Evolutionary conservation across 148 eudicot genomes (phyloP).

Genomic region (Fagopyrum homotropicum): DNA sequence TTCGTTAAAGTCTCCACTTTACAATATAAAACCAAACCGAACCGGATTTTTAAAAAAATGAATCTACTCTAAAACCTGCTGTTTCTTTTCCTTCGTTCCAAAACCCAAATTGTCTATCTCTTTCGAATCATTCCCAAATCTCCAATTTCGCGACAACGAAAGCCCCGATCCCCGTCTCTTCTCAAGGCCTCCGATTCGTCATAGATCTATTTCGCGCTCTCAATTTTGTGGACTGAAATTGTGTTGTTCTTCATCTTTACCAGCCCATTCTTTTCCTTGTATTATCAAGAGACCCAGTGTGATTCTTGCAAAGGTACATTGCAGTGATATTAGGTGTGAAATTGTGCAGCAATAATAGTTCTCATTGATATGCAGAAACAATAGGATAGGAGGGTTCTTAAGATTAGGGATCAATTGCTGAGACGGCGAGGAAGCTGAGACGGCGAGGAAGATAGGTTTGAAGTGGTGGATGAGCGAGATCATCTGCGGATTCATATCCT

Average conservation of each 20-base stretch:
- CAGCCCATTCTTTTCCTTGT: conserved; percentile 25
- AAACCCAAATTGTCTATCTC: conserved; percentile 19
- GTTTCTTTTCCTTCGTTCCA: no score
- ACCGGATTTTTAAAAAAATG: no score
- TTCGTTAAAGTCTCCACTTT: no score
- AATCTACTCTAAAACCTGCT: no score
- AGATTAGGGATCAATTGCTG: no score
- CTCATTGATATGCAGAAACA: no score
- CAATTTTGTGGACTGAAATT: conserved; percentile 59
- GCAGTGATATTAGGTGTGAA: neutral
- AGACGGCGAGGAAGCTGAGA: no score
- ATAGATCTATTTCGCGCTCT: conserved; percentile 44
- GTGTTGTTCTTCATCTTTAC: conserved; percentile 25
- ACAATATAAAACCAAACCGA: no score
- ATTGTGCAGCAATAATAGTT: no score
- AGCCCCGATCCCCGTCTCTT: conserved; percentile 30
- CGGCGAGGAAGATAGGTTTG: no score
- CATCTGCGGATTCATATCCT: neutral
- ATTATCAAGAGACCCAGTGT: conserved; percentile 30
- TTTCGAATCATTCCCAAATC: conserved; percentile 38
- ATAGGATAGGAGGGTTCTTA: no score
- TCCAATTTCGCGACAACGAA: conserved; percentile 32
- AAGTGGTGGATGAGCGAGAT: neutral
- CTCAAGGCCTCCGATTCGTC: conserved; percentile 27
- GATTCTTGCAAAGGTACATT: conserved; percentile 47